A percentile compares a stretch with the other conserved stretches of the same genome.
phyloP scores from a whole-genome alignment of 768 basidiomycete species.

The Naganishia randhawae region DNA sequence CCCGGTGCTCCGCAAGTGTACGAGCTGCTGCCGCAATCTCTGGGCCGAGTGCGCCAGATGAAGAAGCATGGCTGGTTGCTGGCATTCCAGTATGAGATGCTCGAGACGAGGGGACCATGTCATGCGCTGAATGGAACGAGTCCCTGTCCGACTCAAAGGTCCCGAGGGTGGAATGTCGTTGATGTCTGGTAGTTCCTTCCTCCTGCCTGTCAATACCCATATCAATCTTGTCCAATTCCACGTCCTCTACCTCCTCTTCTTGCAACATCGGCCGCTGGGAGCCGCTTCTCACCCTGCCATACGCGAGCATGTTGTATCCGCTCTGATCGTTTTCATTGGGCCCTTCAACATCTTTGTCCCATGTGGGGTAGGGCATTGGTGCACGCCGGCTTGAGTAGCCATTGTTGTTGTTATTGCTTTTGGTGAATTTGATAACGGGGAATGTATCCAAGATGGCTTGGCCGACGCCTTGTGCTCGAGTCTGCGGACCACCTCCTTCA shows the following conservation, averaged over 20 bases:
- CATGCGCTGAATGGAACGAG: constrained; percentile 26
- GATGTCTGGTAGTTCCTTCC: not conserved
- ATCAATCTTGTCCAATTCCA: constrained; percentile 5
- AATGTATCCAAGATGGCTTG: constrained; percentile 94
- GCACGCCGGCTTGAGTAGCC: not conserved
- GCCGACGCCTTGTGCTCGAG: constrained; percentile 76
- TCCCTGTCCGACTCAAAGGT: constrained; percentile 14
- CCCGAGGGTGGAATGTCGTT: not conserved
- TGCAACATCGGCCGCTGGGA: not conserved
- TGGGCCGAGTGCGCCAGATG: constrained; percentile 7
- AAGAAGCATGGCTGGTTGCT: not conserved
- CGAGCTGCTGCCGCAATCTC: constrained; percentile 30
- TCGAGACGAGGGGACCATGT: constrained; percentile 6
- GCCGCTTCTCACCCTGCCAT: constrained; percentile 1
- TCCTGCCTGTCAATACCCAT: not conserved
- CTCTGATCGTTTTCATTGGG: not conserved
- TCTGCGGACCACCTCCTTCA: constrained; percentile 56
- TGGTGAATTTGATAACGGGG: constrained; percentile 78
- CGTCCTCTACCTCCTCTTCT: constrained; percentile 3
- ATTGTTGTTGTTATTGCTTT: constrained; percentile 30
- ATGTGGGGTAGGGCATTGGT: constrained; percentile 29
- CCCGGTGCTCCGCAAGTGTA: constrained; percentile 25
- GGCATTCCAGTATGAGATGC: constrained; percentile 16
- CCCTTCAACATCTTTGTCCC: not conserved
- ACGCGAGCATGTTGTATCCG: constrained; percentile 13